Conservation (phyloP, 1,284 basidiomycete species). For the Mycena sp. region DNA sequence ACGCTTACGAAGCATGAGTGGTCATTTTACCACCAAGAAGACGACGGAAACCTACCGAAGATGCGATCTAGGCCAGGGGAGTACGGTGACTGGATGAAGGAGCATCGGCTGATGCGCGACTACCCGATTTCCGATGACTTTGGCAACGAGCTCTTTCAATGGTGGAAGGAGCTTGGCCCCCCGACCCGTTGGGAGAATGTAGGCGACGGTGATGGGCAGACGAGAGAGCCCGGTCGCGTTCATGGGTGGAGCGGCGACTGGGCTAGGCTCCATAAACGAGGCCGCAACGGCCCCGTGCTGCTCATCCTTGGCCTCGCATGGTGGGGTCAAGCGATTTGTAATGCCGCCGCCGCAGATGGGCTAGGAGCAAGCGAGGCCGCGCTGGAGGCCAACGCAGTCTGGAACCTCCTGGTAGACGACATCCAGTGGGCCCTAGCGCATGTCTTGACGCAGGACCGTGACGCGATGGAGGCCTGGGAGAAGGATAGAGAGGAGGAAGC, state of each 20-base stretch:
- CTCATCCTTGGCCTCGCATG: constrained; percentile 6
- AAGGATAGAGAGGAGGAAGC: not conserved
- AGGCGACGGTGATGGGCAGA: not conserved
- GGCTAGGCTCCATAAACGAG: not conserved
- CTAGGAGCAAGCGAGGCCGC: not conserved
- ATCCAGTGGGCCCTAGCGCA: not conserved
- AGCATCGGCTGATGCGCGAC: not conserved
- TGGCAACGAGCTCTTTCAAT: not conserved
- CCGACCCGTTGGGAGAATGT: not conserved
- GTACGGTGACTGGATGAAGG: constrained; percentile 4
- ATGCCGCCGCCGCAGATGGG: not conserved
- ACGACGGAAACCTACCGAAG: not conserved
- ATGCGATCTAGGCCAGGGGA: not conserved
- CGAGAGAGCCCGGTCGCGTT: not conserved
- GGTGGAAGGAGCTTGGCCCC: not conserved
- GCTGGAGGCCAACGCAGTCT: not conserved
- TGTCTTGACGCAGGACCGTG: not conserved
- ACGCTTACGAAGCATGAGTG: not conserved
- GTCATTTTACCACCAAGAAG: not conserved
- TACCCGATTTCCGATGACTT: not conserved
- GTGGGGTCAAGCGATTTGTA: constrained; percentile 12
- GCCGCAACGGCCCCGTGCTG: constrained; percentile 1
- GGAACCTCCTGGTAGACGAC: not conserved
- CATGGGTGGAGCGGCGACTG: not conserved
- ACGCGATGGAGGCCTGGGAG: not conserved